These are phyloP conservation scores for Acorus gramineus DNA, from an alignment of 106 monocot species.

Conservation along the genomic window DNA sequence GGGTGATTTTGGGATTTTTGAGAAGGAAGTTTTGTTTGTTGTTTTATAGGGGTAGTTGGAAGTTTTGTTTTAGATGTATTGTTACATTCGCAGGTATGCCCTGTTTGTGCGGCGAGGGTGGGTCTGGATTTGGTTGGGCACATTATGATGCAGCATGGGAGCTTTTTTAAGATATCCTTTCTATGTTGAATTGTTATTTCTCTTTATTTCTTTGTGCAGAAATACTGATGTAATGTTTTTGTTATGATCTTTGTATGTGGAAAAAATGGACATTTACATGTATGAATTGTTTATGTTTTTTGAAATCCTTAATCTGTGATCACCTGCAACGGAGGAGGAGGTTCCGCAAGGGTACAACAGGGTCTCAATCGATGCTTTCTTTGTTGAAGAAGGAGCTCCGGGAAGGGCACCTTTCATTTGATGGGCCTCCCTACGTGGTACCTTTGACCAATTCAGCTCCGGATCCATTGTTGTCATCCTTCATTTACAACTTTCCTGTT, in stretches of 20 bases:
- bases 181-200: background rate
- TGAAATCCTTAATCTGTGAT: slow-evolving; percentile 37
- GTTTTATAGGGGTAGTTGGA: too few relatives aligned
- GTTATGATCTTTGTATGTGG: too few relatives aligned
- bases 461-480: slow-evolving; percentile 80
- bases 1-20: slow-evolving; percentile 17
- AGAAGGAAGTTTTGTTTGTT: background rate
- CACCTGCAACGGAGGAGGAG: slow-evolving; percentile 76
- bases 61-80: too few relatives aligned
- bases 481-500: slow-evolving; percentile 51
- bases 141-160: slow-evolving; percentile 36
- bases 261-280: too few relatives aligned
- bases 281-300: background rate
- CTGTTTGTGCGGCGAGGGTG: slow-evolving; percentile 27
- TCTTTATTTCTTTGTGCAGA: too few relatives aligned
- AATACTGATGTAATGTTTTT: too few relatives aligned
- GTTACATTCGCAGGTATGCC: slow-evolving; percentile 29
- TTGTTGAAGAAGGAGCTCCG: slow-evolving; percentile 74
- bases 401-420: slow-evolving; percentile 65
- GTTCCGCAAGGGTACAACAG: slow-evolving; percentile 48
- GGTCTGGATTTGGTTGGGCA: slow-evolving; percentile 39
- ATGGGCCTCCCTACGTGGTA: slow-evolving; percentile 34
- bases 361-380: slow-evolving; percentile 53
- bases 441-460: slow-evolving; percentile 35
- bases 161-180: slow-evolving; percentile 45